Percentiles rank a stretch among this genome's conserved stretches.
Conservation (phyloP, 1,284 basidiomycete genomes). For the Coriolopsis trogii region DNA sequence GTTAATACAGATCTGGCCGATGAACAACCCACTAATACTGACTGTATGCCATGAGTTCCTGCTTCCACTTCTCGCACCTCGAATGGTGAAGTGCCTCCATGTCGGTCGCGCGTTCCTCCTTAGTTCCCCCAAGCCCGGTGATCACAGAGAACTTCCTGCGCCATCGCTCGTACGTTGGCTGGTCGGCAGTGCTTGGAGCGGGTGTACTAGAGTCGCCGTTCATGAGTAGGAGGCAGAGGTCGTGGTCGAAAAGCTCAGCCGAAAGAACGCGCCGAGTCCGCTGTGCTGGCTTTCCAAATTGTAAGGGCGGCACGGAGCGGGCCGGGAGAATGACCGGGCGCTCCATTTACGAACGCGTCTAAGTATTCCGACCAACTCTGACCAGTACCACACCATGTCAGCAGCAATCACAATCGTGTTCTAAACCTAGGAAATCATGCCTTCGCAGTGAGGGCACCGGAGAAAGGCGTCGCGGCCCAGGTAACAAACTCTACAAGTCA, state of each 20-base stretch:
- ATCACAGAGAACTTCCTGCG: constrained; percentile 52
- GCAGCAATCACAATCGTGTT: too few relatives aligned
- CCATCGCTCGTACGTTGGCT: constrained; percentile 55
- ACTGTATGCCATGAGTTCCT: constrained; percentile 56
- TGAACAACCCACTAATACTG: constrained; percentile 35
- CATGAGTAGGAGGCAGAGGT: constrained; percentile 6
- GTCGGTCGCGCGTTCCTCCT: constrained; percentile 51
- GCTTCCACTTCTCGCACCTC: constrained; percentile 62
- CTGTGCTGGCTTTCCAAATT: too few relatives aligned
- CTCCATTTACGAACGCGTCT: too few relatives aligned
- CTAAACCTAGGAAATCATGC: too few relatives aligned
- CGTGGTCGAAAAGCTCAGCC: not conserved
- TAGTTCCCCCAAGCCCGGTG: constrained; percentile 58
- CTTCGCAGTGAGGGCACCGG: too few relatives aligned
- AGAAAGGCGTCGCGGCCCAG: too few relatives aligned
- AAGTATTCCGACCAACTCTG: too few relatives aligned
- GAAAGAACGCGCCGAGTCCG: not conserved
- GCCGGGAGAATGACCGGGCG: too few relatives aligned
- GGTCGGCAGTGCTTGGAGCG: constrained; percentile 13
- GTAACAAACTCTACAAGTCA: too few relatives aligned
- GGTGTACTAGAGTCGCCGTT: constrained; percentile 11
- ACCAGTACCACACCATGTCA: too few relatives aligned
- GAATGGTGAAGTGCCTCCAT: constrained; percentile 44
- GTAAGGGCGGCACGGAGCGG: too few relatives aligned
- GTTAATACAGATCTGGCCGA: constrained; percentile 11